Percentiles rank a stretch among this genome's conserved stretches.
Conservation (phyloP, 2,329 filamentous ascomycete species). For the Penicillium freii region DNA sequence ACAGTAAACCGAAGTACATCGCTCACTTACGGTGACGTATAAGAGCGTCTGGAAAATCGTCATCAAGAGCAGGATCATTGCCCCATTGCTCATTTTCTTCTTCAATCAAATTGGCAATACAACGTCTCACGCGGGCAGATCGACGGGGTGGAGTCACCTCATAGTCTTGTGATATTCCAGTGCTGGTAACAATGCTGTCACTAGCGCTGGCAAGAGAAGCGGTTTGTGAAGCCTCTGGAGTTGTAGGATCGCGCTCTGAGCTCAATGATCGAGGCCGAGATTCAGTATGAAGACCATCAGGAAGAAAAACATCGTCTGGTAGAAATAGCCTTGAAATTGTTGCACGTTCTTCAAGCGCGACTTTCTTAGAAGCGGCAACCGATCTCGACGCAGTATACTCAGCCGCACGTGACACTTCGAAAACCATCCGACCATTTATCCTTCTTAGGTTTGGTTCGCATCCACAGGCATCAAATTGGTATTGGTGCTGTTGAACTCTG, state of each 20-base stretch:
- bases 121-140: background rate
- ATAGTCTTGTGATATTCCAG: background rate
- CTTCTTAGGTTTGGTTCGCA: slow-evolving; percentile 26
- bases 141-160: background rate
- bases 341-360: background rate
- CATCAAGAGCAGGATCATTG: slow-evolving; percentile 12
- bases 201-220: background rate
- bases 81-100: slow-evolving; percentile 16
- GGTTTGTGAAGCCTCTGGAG: background rate
- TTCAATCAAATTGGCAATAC: slow-evolving; percentile 14
- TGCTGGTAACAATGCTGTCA: background rate
- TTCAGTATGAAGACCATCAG: slow-evolving; percentile 20
- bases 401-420: slow-evolving; percentile 33
- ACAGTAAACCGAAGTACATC: background rate
- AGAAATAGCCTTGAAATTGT: background rate
- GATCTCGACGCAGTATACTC: slow-evolving; percentile 30
- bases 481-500: slow-evolving; percentile 37
- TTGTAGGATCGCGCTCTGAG: background rate
- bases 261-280: background rate
- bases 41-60: slow-evolving; percentile 1
- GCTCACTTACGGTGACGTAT: slow-evolving; percentile 17
- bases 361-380: slow-evolving; percentile 13
- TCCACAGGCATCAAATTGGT: slow-evolving; percentile 43
- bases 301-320: slow-evolving; percentile 30
- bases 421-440: slow-evolving; percentile 21